Percentiles rank a stretch among this genome's conserved stretches.
Conservation (phyloP, 805 yeast species). For the Saitoella complicata region DNA sequence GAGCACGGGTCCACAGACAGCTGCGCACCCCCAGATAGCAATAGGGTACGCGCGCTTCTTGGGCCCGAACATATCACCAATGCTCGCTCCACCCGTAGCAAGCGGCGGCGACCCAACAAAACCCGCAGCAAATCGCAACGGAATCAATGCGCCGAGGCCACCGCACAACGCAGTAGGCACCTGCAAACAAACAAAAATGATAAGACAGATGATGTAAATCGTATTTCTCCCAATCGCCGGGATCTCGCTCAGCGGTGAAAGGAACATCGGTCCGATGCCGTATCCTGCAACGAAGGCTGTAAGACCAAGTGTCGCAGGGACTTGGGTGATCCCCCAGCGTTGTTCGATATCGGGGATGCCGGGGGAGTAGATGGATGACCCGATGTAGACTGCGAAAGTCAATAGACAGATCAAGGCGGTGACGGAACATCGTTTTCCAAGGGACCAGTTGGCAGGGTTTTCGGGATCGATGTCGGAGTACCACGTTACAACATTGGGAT, state of each 20-base stretch:
- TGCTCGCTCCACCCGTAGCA: conserved; percentile 43
- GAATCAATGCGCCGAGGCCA: conserved; percentile 34
- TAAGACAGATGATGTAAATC: conserved; percentile 31
- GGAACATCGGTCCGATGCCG: conserved; percentile 43
- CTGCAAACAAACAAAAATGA: conserved; percentile 34
- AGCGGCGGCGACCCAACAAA: conserved; percentile 40
- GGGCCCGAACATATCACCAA: conserved; percentile 31
- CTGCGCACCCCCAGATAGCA: conserved; percentile 37
- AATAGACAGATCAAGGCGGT: conserved; percentile 28
- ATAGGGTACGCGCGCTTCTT: conserved; percentile 32
- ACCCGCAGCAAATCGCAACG: conserved; percentile 39
- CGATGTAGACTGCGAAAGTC: conserved; percentile 38
- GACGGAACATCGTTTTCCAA: conserved; percentile 24
- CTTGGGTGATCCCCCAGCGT: conserved; percentile 30
- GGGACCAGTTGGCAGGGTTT: conserved; percentile 42
- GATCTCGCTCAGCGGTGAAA: conserved; percentile 44
- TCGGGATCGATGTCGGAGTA: conserved; percentile 15
- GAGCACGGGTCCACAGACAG: conserved; percentile 36
- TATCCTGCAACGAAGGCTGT: conserved; percentile 43
- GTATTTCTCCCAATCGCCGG: conserved; percentile 36
- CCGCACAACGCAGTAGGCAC: conserved; percentile 36
- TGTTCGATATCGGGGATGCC: conserved; percentile 29
- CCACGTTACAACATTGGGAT: conserved; percentile 7
- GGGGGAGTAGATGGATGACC: conserved; percentile 41
- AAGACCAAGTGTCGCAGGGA: conserved; percentile 35